Base-by-base conservation (phyloP, 331 rosid species). In the Quercus lobata region DNA sequence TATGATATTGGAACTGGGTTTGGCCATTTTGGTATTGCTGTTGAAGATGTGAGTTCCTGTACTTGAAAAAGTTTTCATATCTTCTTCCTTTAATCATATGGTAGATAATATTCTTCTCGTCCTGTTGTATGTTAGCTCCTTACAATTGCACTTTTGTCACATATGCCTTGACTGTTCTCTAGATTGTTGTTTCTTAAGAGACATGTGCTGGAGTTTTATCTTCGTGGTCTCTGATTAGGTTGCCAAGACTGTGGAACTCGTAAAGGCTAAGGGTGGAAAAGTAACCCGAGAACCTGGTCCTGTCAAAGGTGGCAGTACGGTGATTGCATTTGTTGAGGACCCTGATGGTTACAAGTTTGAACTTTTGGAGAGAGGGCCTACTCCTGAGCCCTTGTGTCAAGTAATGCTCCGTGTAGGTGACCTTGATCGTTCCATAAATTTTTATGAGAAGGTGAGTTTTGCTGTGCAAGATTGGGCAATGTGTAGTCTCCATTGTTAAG, bases 401-500 rank as follows among this genome's bases (percentile, higher is more conserved):
- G 96, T 93, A 79, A 95, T 95, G 99, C 97, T 96, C 82, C 94
- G 97, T 49, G 98, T 92, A 6, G 97, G 99, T 17, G 97, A 93
- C 81, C 98, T 96, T 81, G 94, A 90, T 65, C 98, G 92, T 73
- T 96, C 99, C 84, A 86, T 93, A 63, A 80, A 87, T 63, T 96
- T 93, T 82, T 96, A 95, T 79, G 94, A 91, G 87, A 93, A 90
- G 97, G 97, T 93, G 77, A 82, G 29, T 81, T 72, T 75, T 74
- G 35, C 54, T 15, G 5, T 5, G 66, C 72, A 54, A 75, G 29
- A 69, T 58, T 8, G 57, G 63, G 55, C 77, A 37, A 69, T 57
- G 34, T 71, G 68, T 73, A 55, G 62, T 69, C 52, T 77, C 63
- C 57, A 30, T 54, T 34, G 71, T 79, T 74, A 37, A 29, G 60